These are phyloP conservation scores for Ceratocystis albifundus DNA, from an alignment of 2,329 filamentous ascomycete genomes.

Conservation along the genomic window DNA sequence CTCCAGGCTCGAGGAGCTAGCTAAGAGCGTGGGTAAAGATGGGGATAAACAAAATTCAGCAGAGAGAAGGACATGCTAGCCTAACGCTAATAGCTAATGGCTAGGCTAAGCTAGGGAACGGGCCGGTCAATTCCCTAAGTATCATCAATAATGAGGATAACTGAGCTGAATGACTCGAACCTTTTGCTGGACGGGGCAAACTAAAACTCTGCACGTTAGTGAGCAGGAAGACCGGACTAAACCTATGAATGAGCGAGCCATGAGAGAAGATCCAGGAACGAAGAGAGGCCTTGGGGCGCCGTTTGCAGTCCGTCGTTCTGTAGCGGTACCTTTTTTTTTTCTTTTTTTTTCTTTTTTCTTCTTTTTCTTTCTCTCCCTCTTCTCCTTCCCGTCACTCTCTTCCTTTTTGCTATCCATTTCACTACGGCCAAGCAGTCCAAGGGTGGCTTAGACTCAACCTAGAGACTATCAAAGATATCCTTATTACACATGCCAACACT, in stretches of 20 bases:
- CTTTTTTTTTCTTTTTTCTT: no score
- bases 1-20: neutral
- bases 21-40: neutral
- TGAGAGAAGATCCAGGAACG: no score
- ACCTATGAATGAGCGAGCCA: no score
- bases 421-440: no score
- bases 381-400: neutral
- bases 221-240: neutral
- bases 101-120: neutral
- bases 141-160: neutral
- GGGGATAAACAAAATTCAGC: neutral
- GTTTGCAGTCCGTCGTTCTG: no score
- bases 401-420: no score
- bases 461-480: no score
- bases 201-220: neutral
- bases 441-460: no score
- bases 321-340: no score
- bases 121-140: neutral
- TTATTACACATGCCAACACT: no score
- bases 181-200: neutral
- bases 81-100: neutral
- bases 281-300: no score
- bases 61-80: neutral
- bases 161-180: neutral
- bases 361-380: neutral